Base-by-base conservation (phyloP, 1,284 basidiomycete genomes). In the Ganoderma multipileum region DNA sequence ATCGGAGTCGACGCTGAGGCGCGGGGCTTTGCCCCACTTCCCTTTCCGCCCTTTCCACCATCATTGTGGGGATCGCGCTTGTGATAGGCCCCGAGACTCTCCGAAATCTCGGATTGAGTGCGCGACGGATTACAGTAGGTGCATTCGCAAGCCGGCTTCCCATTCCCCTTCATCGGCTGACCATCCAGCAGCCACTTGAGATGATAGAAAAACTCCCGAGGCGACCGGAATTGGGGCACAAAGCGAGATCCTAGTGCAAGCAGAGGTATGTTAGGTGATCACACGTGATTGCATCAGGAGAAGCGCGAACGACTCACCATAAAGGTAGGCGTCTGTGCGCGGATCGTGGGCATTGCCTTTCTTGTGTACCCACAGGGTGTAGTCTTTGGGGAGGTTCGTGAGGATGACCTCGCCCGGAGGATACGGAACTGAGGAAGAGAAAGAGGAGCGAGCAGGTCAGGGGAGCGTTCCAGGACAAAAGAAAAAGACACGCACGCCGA, bases 101-200 rank as follows among this genome's bases (percentile, higher is more conserved):
- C 30, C 12, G 73, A 72, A 41, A 77, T 76, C 52, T 76, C 73
- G n/a, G 58, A 61, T 64, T 78, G 76, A 3, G 71, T 59, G 3
- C 65, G 59, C 14, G 74, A 47, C 1, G 61, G 55, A 55, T 74
- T 70, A 64, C 77, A 78, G 44, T 76, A 78, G 50, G 63, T 58
- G 55, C 77, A 78, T 20, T 66, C n/a, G 65, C 77, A 78, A 26
- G 71, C 68, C 18, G 71, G 74, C 26, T 47, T 55, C 23, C 73
- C 71, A 36, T 69, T 66, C 12, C 18, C n/a, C n/a, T 74, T 75
- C 67, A 71, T 55, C 5, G 75, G 72, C 23, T 69, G 66, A 26
- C 77, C 78, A n/a, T 73, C 65, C 54, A 77, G 63, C 23, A 79
- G 67, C 79, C 79, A 79, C 55, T 72, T 71, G 16, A 74, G 67